Base-by-base conservation (phyloP, 805 yeast species). In the Danielia reshetovae region DNA sequence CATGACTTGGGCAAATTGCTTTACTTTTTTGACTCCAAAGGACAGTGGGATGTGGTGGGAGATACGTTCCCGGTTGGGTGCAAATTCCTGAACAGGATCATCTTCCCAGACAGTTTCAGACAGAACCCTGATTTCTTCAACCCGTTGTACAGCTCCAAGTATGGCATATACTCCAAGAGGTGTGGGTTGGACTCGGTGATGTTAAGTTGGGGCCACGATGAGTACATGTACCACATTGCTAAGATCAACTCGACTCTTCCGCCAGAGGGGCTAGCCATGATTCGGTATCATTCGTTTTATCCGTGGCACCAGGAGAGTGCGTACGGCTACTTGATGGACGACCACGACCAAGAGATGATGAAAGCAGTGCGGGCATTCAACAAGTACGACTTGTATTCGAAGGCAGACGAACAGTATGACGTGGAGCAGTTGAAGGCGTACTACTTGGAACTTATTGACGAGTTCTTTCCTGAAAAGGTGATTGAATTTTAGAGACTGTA, bases 1-100 rank as follows among this genome's bases (percentile, higher is more conserved):
- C 88, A 81, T 49, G 88, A 81, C 52, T 59, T 81, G 40, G 88
- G 88, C 0, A 81, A 81, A 48, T 64, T 81, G 12, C 61, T 81
- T 12, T 81, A 81, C 52, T 81, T 80, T 44, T 81, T 74, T 49
- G 86, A 79, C 46, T 79, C 85, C 10, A 68, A 75, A 46, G 87
- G 87, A 6, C 87, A 81, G 53, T 81, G 87, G 87, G 86, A 81
- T 51, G 88, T 81, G 19, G 88, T 81, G 14, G 88, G 88, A 5
- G 88, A 81, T 51, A 81, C 87, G 3, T 81, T 81, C 48, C 85
- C 87, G 0, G 85, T 81, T 17, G 88, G 88, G 3, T 81, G 88
- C 53, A 69, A 70, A 39, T 80, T 70, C 48, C 77, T 75, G 47
- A 71, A 71, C 38, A 70, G 72, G 42, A 78, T 75, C 31, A 79